Evolutionary conservation across 176 grass and related monocot genomes (phyloP).

Genomic region (Luzula sylvatica): DNA sequence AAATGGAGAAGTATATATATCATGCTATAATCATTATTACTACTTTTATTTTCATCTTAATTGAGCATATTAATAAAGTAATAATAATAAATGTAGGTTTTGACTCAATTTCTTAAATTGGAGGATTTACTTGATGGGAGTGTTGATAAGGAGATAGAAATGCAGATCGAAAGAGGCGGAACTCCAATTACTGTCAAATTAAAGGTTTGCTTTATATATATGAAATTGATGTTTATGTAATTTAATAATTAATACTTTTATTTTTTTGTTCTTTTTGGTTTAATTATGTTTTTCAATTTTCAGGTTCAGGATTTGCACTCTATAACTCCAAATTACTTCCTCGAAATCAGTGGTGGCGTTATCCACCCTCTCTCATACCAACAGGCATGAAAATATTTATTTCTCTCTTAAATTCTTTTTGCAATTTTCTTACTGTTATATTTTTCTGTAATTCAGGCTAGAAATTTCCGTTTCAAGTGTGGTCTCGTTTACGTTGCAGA

Average conservation of each 20-base stretch:
- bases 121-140: conserved; percentile 89
- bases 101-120: conserved; percentile 90
- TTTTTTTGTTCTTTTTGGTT: conserved; percentile 5
- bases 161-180: conserved; percentile 92
- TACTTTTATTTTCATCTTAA: conserved; percentile 5
- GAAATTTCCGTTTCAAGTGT: conserved; percentile 99
- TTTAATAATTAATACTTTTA: background rate
- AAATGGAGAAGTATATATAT: conserved; percentile 53
- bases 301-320: conserved; percentile 98
- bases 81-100: conserved; percentile 45
- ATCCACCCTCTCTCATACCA: conserved; percentile 96
- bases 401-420: conserved; percentile 24
- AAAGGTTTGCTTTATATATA: conserved; percentile 38
- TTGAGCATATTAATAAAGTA: background rate
- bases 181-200: conserved; percentile 50
- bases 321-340: conserved; percentile 92
- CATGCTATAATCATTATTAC: background rate
- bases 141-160: conserved; percentile 54
- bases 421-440: conserved; percentile 3
- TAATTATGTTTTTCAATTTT: conserved; percentile 8
- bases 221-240: background rate
- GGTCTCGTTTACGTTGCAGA: conserved; percentile 99
- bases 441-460: conserved; percentile 44
- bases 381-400: conserved; percentile 37
- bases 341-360: conserved; percentile 92